Conservation (phyloP, 1,284 basidiomycete genomes). For the Meira nashicola region DNA sequence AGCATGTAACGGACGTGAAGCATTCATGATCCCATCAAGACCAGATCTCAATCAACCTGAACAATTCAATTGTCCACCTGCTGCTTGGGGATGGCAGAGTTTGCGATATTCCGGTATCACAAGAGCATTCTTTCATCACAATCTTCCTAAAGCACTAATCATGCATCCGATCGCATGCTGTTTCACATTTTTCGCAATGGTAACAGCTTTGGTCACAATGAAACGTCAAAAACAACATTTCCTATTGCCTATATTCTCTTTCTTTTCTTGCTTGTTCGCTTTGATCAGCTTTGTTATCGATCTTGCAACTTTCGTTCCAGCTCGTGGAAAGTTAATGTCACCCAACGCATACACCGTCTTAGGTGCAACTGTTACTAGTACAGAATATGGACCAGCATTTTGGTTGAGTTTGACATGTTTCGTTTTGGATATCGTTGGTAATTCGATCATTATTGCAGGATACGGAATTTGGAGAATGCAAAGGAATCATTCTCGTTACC, state of each 20-base stretch:
- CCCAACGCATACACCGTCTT: not conserved
- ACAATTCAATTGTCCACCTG: conserved; percentile 4
- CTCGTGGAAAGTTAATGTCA: not conserved
- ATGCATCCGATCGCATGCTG: conserved; percentile 9
- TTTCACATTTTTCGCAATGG: conserved; percentile 8
- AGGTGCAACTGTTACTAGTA: not conserved
- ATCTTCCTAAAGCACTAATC: conserved; percentile 10
- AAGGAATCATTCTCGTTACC: not conserved
- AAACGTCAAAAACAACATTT: not conserved
- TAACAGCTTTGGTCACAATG: conserved; percentile 8
- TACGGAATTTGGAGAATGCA: conserved; percentile 9
- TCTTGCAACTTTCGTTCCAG: conserved; percentile 5
- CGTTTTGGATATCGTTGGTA: conserved; percentile 3
- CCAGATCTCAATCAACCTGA: conserved; percentile 4
- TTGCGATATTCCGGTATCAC: conserved; percentile 2
- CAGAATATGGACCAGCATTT: conserved; percentile 1
- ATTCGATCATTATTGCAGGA: conserved; percentile 4
- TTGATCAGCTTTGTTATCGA: conserved; percentile 8
- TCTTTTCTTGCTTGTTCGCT: conserved; percentile 8
- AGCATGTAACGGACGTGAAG: conserved; percentile 1
- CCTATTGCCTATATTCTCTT: not conserved
- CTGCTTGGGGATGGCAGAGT: conserved; percentile 6
- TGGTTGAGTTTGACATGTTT: conserved; percentile 9
- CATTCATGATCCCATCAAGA: conserved; percentile 1
- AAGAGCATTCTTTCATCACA: not conserved